Evolutionary conservation across 2,329 filamentous ascomycete genomes (phyloP), one percentile per base, ranked within the genome.

Genomic region (Exophiala sp.): DNA sequence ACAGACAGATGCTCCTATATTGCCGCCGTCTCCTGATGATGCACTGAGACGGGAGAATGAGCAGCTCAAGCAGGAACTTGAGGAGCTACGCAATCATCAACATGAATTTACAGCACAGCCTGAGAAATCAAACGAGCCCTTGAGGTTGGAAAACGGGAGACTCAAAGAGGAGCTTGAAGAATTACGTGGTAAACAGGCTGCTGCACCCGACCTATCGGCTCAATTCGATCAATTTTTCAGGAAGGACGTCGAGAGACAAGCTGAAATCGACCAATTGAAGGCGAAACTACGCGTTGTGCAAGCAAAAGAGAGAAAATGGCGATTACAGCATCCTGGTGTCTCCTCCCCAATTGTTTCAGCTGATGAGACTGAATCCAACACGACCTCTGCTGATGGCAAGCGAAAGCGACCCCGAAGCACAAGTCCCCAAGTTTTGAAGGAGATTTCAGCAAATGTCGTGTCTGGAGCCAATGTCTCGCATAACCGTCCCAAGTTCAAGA

Each of bases 221-320:
- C 53, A 60, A n/a, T 34, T 64, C 6, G 58, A 62, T 20, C 50
- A 55, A 5, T 48, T 64, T 12, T 64, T 62, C 44, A 50, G 58
- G 21, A 54, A 56, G 43, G 54, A 62, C 39, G 54, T 57, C 21
- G 56, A 59, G 42, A 61, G 55, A 43, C 62, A 64, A 47, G 60
- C 60, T 20, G 55, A 64, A 34, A 64, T 62, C 40, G 55, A 60
- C 35, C 47, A 43, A 29, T 40, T 64, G 47, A 61, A 51, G 39
- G 47, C 35, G 12, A 53, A 59, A 43, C 49, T 64, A 7, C 50
- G 50, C 20, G 12, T 39, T 21, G 12, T 58, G 29, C 52, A 58
- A 45, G 38, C 51, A n/a, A 50, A 49, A 18, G 44, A 57, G 38
- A 48, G 51, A 12, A 57, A 48, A 54, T 54, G 53, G 50, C 57